Conservation (phyloP, 2,329 filamentous ascomycete species). For the Zymoseptoria crescenta region DNA sequence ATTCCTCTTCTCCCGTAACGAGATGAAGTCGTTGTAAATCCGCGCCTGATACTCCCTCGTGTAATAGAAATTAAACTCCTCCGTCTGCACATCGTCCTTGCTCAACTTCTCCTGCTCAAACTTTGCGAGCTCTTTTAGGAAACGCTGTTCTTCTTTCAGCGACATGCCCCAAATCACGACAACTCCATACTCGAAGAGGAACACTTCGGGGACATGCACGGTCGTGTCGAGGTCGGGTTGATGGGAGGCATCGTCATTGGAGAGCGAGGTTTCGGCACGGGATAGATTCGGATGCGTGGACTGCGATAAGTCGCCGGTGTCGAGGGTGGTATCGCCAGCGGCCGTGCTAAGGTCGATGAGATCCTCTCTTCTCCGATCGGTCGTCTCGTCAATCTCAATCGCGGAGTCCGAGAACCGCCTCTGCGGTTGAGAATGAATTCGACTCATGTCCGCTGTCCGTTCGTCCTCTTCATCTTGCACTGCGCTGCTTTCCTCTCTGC, state of each 20-base stretch:
- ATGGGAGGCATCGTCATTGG: conserved; percentile 8
- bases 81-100: conserved; percentile 83
- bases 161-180: conserved; percentile 99
- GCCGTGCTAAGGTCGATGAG: conserved; percentile 27
- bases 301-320: conserved; percentile 9
- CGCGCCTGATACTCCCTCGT: conserved; percentile 94
- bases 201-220: conserved; percentile 88
- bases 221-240: conserved; percentile 70
- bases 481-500: not conserved
- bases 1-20: conserved; percentile 82
- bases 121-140: conserved; percentile 87
- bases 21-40: conserved; percentile 99
- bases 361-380: conserved; percentile 29
- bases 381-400: conserved; percentile 54
- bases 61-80: conserved; percentile 99
- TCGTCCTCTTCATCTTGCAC: conserved; percentile 16
- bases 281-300: conserved; percentile 19
- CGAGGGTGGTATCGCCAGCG: conserved; percentile 11
- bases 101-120: conserved; percentile 88
- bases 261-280: conserved; percentile 6
- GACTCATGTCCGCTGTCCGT: conserved; percentile 9
- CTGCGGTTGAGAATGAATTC: conserved; percentile 37
- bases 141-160: conserved; percentile 76
- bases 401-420: conserved; percentile 67
- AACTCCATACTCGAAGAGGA: conserved; percentile 94